Evolutionary conservation across 345 rosid species (phyloP).

Genomic region (Mercurialis annua): DNA sequence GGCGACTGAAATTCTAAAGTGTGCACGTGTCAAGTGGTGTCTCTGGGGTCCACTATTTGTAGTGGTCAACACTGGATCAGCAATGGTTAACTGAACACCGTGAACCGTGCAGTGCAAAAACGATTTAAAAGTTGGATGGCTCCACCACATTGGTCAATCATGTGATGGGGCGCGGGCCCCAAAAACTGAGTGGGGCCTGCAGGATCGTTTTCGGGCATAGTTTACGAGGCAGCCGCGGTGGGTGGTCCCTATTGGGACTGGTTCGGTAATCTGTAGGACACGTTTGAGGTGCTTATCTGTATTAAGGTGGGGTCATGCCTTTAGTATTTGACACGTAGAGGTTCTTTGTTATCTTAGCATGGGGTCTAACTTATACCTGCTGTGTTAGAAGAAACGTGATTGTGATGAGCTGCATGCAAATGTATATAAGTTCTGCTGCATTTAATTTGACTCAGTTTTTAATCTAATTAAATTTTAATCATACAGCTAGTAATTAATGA

Average conservation of each 20-base stretch:
- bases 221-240: constrained; percentile 47
- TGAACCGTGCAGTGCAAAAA: constrained; percentile 29
- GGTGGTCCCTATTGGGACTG: constrained; percentile 43
- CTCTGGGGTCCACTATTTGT: constrained; percentile 34
- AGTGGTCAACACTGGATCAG: constrained; percentile 50
- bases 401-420: not conserved
- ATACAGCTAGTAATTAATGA: too few relatives aligned
- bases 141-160: constrained; percentile 22
- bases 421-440: too few relatives aligned
- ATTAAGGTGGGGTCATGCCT: not conserved
- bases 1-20: constrained; percentile 24
- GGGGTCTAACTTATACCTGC: too few relatives aligned
- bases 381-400: not conserved
- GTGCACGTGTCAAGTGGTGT: constrained; percentile 65
- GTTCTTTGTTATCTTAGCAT: not conserved
- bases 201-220: constrained; percentile 31
- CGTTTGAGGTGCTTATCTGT: constrained; percentile 24
- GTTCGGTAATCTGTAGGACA: constrained; percentile 47
- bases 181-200: constrained; percentile 4
- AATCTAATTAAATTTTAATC: too few relatives aligned
- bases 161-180: constrained; percentile 43
- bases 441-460: too few relatives aligned
- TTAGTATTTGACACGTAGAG: not conserved
- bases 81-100: constrained; percentile 2
- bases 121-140: constrained; percentile 12